Base-by-base conservation (phyloP, 352 stramenopile species). In the Phytophthora chlamydospora region DNA sequence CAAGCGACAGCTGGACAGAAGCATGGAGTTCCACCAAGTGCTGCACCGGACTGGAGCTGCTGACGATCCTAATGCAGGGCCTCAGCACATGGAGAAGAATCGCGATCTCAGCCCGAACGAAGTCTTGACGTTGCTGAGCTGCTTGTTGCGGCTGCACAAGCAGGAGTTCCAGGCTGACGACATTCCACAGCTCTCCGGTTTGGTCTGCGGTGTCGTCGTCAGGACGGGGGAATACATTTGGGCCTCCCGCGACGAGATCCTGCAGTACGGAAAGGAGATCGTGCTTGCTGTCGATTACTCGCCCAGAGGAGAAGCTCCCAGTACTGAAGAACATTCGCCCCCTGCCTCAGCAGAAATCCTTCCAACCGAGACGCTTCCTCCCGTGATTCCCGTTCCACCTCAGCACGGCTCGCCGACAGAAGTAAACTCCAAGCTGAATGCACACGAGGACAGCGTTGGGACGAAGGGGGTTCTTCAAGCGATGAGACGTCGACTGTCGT, bases 201-300 rank as follows among this genome's bases (percentile, higher is more conserved):
- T 75, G 40, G 66, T 67, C 27, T 75, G 54, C 21, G 66, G 50
- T 3, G 35, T 65, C 48, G 52, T 55, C 11, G 27, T 52, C 1
- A 48, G 31, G 6, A 35, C 54, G 6, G 24, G 12, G 9, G 54
- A 62, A 36, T 62, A 55, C 35, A 36, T 62, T 45, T 62, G 54
- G 54, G 54, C 54, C 10, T 40, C 43, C 40, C 42, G 54, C n/a
- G 43, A 54, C 13, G 56, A 64, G 17, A 64, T 64, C 41, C 19
- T 57, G 35, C 27, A 44, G 14, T 46, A 27, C 12, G 31, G 13
- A 19, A 39, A 38, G 3, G 39, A 58, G 10, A 44, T 58, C 24
- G 9, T 51, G 6, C 10, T 64, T 16, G 27, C 36, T 34, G 16
- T 42, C 2, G 51, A 58, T 16, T 50, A 58, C 12, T 31, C 39